These are phyloP conservation scores for Lentinus tigrinus DNA, from an alignment of 768 basidiomycete species.

Conservation along the genomic window DNA sequence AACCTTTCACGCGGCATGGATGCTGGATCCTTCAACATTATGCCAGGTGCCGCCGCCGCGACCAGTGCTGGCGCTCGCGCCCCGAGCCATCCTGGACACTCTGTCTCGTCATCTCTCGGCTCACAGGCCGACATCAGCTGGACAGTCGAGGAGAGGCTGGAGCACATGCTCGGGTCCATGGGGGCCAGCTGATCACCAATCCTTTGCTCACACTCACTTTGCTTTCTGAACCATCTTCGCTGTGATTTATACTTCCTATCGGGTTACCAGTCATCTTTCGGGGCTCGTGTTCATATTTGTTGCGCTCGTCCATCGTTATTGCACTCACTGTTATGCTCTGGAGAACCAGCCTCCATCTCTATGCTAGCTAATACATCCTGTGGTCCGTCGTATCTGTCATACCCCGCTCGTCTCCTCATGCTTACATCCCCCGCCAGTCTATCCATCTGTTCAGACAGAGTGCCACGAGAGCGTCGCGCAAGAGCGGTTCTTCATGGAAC, in stretches of 20 bases:
- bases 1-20: slow-evolving; percentile 80
- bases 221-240: slow-evolving; percentile 9
- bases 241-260: slow-evolving; percentile 11
- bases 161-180: slow-evolving; percentile 60
- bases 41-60: slow-evolving; percentile 36
- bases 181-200: slow-evolving; percentile 28
- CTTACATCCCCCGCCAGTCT: slow-evolving; percentile 51
- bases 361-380: slow-evolving; percentile 11
- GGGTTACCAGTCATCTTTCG: neutral
- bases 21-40: slow-evolving; percentile 80
- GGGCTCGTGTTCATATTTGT: slow-evolving; percentile 10
- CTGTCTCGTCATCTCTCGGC: slow-evolving; percentile 58
- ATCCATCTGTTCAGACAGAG: slow-evolving; percentile 76
- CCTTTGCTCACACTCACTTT: slow-evolving; percentile 10
- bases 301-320: neutral
- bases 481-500: slow-evolving; percentile 57
- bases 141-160: slow-evolving; percentile 75
- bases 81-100: slow-evolving; percentile 36
- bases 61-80: slow-evolving; percentile 30
- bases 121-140: slow-evolving; percentile 63
- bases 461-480: slow-evolving; percentile 63
- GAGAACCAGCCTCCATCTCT: neutral
- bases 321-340: slow-evolving; percentile 3
- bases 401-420: neutral
- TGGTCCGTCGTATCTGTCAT: slow-evolving; percentile 7